Percentiles rank a stretch among this genome's conserved stretches.
Evolutionary conservation across 805 yeast genomes (phyloP).

Genomic region (Candida namnaoensis): DNA sequence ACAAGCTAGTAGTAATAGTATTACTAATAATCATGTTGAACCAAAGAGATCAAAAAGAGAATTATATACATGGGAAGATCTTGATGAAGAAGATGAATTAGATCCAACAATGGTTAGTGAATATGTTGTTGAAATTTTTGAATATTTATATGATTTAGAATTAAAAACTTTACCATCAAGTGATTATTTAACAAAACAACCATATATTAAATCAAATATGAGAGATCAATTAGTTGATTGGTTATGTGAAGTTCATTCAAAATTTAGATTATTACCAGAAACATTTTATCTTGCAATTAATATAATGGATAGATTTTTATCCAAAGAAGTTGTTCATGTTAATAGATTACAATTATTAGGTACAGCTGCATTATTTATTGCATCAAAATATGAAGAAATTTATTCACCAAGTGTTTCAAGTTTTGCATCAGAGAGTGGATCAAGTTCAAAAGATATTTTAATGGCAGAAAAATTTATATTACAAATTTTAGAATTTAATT

Average conservation of each 20-base stretch:
- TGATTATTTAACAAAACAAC: slow-evolving; percentile 27
- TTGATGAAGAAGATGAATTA: slow-evolving; percentile 70
- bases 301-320: slow-evolving; percentile 80
- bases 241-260: slow-evolving; percentile 83
- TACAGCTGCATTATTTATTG: slow-evolving; percentile 78
- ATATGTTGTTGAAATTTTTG: slow-evolving; percentile 82
- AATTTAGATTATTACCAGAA: slow-evolving; percentile 81
- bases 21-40: slow-evolving; percentile 2
- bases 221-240: slow-evolving; percentile 88
- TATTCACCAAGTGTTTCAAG: slow-evolving; percentile 81
- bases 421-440: slow-evolving; percentile 79
- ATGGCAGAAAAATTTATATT: slow-evolving; percentile 80
- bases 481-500: slow-evolving; percentile 64
- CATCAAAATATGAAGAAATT: slow-evolving; percentile 91
- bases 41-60: slow-evolving; percentile 14
- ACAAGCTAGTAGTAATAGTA: slow-evolving; percentile 14
- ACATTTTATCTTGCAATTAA: slow-evolving; percentile 79
- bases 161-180: slow-evolving; percentile 55
- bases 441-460: slow-evolving; percentile 73
- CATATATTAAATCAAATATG: slow-evolving; percentile 41
- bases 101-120: slow-evolving; percentile 92
- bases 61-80: slow-evolving; percentile 55
- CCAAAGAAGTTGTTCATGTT: slow-evolving; percentile 67
- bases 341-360: slow-evolving; percentile 81
- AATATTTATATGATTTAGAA: slow-evolving; percentile 67